These are phyloP conservation scores for Aaosphaeria pasadenensis DNA, from an alignment of 2,329 filamentous ascomycete genomes.

Conservation along the genomic window DNA sequence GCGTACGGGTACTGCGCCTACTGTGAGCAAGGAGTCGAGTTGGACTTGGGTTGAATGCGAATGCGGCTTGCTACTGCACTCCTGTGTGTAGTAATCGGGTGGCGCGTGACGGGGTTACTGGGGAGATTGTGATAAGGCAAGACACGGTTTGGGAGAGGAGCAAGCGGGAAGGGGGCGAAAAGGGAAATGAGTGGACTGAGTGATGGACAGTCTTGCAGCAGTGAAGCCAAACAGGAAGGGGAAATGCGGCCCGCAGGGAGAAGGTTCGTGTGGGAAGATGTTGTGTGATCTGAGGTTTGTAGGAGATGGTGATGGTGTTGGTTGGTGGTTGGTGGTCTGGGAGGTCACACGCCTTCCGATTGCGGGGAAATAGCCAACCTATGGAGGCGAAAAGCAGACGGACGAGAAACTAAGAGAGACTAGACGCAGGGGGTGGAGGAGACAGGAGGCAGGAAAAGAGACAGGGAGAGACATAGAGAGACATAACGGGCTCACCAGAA, in stretches of 20 bases:
- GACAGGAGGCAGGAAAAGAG: not conserved
- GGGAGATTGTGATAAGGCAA: not conserved
- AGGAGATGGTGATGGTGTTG: not conserved
- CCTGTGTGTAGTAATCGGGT: not conserved
- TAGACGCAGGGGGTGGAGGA: not conserved
- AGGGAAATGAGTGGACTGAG: constrained; percentile 25
- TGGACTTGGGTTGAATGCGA: constrained; percentile 7
- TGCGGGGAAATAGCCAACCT: constrained; percentile 21
- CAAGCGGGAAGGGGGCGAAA: constrained; percentile 7
- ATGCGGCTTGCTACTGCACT: constrained; percentile 9
- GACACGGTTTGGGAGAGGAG: constrained; percentile 11
- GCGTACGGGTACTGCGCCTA: constrained; percentile 71
- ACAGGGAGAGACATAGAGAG: constrained; percentile 10
- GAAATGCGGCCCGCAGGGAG: constrained; percentile 18
- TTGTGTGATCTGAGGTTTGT: not conserved
- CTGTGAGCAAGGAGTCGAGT: constrained; percentile 21
- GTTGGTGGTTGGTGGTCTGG: constrained; percentile 7
- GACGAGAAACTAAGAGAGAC: constrained; percentile 1
- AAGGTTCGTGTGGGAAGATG: constrained; percentile 8
- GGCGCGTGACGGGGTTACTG: not conserved
- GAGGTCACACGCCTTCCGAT: constrained; percentile 22
- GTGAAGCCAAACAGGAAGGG: constrained; percentile 12
- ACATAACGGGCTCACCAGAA: constrained; percentile 60
- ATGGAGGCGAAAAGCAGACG: constrained; percentile 3
- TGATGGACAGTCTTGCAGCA: constrained; percentile 7